A percentile compares a stretch with the other conserved stretches of the same genome.
phyloP scores from a whole-genome alignment of 441 rosid species.

The Erodium trifolium region DNA sequence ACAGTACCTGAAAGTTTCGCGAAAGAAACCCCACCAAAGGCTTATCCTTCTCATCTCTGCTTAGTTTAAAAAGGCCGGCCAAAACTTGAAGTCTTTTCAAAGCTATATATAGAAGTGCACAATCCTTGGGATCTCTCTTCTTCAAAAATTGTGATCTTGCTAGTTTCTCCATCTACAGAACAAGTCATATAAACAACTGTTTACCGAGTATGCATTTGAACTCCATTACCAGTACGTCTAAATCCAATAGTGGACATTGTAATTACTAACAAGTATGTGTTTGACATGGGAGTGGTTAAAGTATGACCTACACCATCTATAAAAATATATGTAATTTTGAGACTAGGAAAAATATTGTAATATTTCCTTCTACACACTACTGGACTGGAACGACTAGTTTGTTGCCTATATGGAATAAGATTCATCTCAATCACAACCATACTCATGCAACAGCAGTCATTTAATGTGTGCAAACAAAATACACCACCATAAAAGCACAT shows the following conservation, averaged over 20 bases:
- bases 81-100: conserved; percentile 84
- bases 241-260: not conserved
- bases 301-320: not conserved
- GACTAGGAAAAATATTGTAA: not conserved
- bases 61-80: conserved; percentile 90
- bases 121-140: conserved; percentile 85
- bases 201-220: not conserved
- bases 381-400: not conserved
- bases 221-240: not conserved
- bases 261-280: not conserved
- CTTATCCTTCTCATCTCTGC: conserved; percentile 88
- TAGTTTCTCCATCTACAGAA: conserved; percentile 76
- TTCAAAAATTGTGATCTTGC: conserved; percentile 74
- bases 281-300: not conserved
- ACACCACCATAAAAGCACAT: not conserved
- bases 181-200: conserved; percentile 19
- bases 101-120: conserved; percentile 81
- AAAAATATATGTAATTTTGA: conserved; percentile 2
- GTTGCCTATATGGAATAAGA: not conserved
- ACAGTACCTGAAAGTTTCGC: conserved; percentile 85
- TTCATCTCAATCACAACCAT: conserved; percentile 1
- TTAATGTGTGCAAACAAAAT: not conserved
- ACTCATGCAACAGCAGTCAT: conserved; percentile 5
- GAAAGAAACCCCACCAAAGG: conserved; percentile 87
- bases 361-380: not conserved